Conservation (phyloP, 768 basidiomycete genomes). For the Pleurotus giganteus region DNA sequence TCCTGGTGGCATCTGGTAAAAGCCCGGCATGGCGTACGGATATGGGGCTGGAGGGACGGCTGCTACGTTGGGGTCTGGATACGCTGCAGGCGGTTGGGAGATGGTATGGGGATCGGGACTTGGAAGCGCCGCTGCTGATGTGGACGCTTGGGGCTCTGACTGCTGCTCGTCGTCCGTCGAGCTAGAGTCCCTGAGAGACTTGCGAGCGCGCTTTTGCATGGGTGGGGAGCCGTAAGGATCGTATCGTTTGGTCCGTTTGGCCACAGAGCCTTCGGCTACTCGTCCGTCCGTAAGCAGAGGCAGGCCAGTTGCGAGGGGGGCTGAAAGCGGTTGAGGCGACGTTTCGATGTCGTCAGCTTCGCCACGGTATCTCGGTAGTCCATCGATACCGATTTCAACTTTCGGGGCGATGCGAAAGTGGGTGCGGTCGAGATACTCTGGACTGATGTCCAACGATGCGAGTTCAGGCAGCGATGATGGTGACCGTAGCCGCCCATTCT, state of each 20-base stretch:
- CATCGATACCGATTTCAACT: slow-evolving; percentile 83
- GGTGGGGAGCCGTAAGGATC: slow-evolving; percentile 36
- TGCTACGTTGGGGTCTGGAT: slow-evolving; percentile 25
- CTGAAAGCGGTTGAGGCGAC: slow-evolving; percentile 36
- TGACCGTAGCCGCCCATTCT: slow-evolving; percentile 80
- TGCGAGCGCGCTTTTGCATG: slow-evolving; percentile 34
- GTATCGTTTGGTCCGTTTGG: slow-evolving; percentile 41
- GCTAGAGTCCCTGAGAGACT: slow-evolving; percentile 24
- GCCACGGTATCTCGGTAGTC: slow-evolving; percentile 76
- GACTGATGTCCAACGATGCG: slow-evolving; percentile 79
- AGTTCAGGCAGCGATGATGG: slow-evolving; percentile 90
- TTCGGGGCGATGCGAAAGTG: slow-evolving; percentile 91
- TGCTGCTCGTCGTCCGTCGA: slow-evolving; percentile 6
- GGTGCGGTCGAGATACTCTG: slow-evolving; percentile 85
- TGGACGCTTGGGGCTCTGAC: slow-evolving; percentile 12
- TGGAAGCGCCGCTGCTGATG: slow-evolving; percentile 19
- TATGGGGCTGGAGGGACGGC: slow-evolving; percentile 19
- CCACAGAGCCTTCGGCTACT: slow-evolving; percentile 29
- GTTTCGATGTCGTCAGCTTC: slow-evolving; percentile 73
- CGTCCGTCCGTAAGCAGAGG: slow-evolving; percentile 51
- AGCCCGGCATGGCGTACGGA: slow-evolving; percentile 30
- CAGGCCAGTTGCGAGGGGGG: slow-evolving; percentile 42
- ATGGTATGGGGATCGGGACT: neutral
- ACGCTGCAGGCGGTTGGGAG: slow-evolving; percentile 14
- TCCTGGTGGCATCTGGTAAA: slow-evolving; percentile 24